Conservation (phyloP, 169 alveolate species). For the Cyclospora cayetanensis region DNA sequence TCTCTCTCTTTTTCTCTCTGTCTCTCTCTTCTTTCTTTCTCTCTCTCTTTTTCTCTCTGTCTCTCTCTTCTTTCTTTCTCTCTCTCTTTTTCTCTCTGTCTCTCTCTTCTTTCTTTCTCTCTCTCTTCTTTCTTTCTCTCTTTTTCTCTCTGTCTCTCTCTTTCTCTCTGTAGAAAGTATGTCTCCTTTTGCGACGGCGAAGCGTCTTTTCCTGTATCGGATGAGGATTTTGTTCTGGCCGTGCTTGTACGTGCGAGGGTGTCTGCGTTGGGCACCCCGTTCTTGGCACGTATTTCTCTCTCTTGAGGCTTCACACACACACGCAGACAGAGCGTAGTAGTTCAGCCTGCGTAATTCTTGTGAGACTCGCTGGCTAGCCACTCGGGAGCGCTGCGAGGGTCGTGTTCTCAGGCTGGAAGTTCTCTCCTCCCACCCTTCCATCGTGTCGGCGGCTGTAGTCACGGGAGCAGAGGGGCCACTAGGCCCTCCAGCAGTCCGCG, state of each 20-base stretch:
- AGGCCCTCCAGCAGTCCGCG: not conserved
- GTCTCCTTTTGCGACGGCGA: no score
- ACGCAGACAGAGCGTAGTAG: not conserved
- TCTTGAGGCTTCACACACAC: not conserved
- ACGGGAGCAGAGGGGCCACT: slow-evolving; percentile 1
- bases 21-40: not conserved
- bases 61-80: not conserved
- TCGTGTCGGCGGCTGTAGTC: slow-evolving; percentile 28
- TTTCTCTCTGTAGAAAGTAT: no score
- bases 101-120: not conserved
- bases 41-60: not conserved
- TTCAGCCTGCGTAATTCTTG: not conserved
- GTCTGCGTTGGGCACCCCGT: not conserved
- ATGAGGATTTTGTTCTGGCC: not conserved
- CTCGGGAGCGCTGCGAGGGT: not conserved
- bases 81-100: not conserved
- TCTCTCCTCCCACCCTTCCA: slow-evolving; percentile 54
- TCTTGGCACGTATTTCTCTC: not conserved
- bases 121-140: no score
- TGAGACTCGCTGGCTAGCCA: not conserved
- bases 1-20: not conserved
- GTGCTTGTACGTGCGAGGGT: not conserved
- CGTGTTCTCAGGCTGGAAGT: not conserved
- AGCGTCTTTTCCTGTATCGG: not conserved
- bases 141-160: not conserved